These are phyloP conservation scores for Diplodia intermedia DNA, from an alignment of 2,329 filamentous ascomycete species.

Conservation along the genomic window DNA sequence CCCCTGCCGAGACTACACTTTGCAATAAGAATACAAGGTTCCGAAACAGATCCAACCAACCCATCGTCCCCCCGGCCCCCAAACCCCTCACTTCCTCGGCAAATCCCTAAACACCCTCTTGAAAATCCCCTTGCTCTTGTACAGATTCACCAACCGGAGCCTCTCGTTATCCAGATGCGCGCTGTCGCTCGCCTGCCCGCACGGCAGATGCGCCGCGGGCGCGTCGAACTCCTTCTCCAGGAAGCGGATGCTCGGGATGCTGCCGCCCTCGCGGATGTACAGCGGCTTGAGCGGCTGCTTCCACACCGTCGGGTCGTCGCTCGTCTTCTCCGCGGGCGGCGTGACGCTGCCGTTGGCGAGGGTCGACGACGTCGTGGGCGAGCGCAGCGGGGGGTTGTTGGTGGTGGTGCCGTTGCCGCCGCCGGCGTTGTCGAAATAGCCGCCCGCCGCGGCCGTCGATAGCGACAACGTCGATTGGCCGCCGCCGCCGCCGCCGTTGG, in stretches of 20 bases:
- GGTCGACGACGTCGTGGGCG: constrained; percentile 59
- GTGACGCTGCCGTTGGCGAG: constrained; percentile 56
- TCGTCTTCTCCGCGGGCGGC: constrained; percentile 37
- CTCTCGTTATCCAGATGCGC: constrained; percentile 96
- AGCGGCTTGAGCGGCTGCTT: constrained; percentile 65
- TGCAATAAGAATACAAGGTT: too few relatives aligned
- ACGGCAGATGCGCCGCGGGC: constrained; percentile 89
- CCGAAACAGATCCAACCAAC: too few relatives aligned
- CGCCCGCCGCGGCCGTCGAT: background rate
- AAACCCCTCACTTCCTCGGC: constrained; percentile 43
- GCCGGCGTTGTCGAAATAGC: constrained; percentile 20
- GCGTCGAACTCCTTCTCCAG: constrained; percentile 92
- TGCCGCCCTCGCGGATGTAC: constrained; percentile 94
- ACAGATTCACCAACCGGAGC: constrained; percentile 83
- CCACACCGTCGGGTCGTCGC: constrained; percentile 37
- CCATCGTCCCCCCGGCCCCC: background rate
- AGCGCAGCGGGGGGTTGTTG: constrained; percentile 40
- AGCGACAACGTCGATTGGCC: background rate
- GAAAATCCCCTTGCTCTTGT: constrained; percentile 93
- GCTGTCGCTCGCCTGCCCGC: constrained; percentile 90
- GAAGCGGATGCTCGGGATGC: constrained; percentile 92
- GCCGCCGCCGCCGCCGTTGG: too few relatives aligned
- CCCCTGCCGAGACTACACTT: too few relatives aligned
- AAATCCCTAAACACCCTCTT: constrained; percentile 79
- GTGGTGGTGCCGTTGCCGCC: too few relatives aligned